phyloP scores from a whole-genome alignment of 805 yeast genomes.

The Nakazawaea anatomiae region DNA sequence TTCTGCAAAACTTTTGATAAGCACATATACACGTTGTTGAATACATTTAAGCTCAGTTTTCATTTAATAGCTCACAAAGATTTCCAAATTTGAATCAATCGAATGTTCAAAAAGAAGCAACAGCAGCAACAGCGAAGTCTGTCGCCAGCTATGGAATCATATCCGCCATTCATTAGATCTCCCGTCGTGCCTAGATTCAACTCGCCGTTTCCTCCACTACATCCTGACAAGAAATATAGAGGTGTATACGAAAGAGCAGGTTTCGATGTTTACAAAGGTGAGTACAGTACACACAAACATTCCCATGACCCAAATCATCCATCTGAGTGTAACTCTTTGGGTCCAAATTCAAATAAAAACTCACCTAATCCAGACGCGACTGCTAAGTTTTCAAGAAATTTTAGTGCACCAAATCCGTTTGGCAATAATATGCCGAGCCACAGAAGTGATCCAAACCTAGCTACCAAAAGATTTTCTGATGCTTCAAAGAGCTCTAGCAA shows the following conservation, averaged over 20 bases:
- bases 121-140: constrained; percentile 4
- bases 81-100: too few species aligned
- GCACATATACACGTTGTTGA: too few species aligned
- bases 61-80: neutral
- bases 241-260: constrained; percentile 84
- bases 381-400: constrained; percentile 1
- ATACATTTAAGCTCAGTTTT: neutral
- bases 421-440: neutral
- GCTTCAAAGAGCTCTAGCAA: neutral
- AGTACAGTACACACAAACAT: constrained; percentile 1
- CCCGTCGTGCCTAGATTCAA: constrained; percentile 28
- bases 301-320: constrained; percentile 6
- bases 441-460: neutral
- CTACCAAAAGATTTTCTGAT: neutral
- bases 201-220: constrained; percentile 67
- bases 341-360: neutral
- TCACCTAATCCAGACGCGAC: constrained; percentile 1
- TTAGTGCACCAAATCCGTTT: constrained; percentile 6
- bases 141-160: constrained; percentile 19
- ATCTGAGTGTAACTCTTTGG: constrained; percentile 5
- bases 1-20: too few species aligned
- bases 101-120: neutral
- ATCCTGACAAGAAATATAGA: constrained; percentile 51
- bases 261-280: constrained; percentile 48
- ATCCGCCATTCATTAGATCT: constrained; percentile 26